Evolutionary conservation across 169 alveolate species (phyloP), one percentile per base, ranked within the genome.

Genomic region (Plasmodium adleri): DNA sequence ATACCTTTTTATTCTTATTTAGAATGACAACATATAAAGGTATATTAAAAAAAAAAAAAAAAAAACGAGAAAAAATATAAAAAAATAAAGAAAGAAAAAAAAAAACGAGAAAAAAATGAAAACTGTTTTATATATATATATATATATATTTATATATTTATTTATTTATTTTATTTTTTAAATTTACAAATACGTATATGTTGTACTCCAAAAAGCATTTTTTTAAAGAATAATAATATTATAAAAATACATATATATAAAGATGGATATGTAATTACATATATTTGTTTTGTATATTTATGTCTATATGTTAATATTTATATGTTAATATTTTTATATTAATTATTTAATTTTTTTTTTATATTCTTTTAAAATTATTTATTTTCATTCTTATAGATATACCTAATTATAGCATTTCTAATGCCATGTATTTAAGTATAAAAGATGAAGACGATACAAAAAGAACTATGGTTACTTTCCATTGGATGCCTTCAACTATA

Each of bases 401-500:
- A 17, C 72, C 68, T 22, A 28, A 52, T 39, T n/a, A 66, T 13
- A 64, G 72, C n/a, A 78, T 78, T 20, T 43, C 78, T 8, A 47
- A 78, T 70, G 89, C 89, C 60, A 78, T 78, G 89, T 66, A 64
- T 32, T 17, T 64, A 45, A 56, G 52, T 28, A 12, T 78, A 22
- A 8, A 64, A 28, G 56, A 50, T 13, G 89, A 78, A 52, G 76
- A 64, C 45, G 54, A 17, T 15, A 17, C 8, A 0, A 66, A 56
- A 2, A 64, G 43, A 66, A 78, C 60, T 12, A 64, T 78, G 17
- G 50, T 78, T 43, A 78, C 89, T 6, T 47, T 22, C 50, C 76
- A 78, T 15, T 78, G 89, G 89, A 64, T 26, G 9, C 89, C 89
- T 7, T 78, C 89, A 26, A 52, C 66, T 59, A 26, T 78, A 39